Conservation (phyloP, 2,329 filamentous ascomycete species). For the Byssothecium circinans region DNA sequence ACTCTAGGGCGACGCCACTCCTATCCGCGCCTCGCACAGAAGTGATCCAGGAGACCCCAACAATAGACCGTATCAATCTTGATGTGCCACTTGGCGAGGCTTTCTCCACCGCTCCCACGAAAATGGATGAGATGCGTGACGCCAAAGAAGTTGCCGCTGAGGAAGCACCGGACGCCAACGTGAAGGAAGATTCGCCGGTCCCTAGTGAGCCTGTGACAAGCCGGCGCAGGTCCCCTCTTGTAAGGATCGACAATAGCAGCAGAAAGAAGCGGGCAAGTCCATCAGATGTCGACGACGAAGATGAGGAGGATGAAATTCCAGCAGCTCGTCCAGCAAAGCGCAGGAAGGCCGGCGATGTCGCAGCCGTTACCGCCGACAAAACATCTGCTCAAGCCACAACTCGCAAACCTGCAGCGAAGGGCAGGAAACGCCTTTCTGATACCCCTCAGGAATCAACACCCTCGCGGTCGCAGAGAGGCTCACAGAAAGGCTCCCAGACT, state of each 20-base stretch:
- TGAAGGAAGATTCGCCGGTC: neutral
- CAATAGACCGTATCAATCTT: conserved; percentile 16
- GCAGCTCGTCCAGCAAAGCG: conserved; percentile 19
- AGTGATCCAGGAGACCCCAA: conserved; percentile 40
- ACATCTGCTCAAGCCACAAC: neutral
- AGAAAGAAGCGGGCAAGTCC: conserved; percentile 16
- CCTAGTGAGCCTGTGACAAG: neutral
- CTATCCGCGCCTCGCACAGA: conserved; percentile 26
- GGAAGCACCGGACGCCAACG: neutral
- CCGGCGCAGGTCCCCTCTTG: neutral
- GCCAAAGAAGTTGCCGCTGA: neutral
- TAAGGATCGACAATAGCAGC: conserved; percentile 3
- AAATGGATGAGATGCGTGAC: conserved; percentile 1
- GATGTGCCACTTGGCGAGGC: neutral
- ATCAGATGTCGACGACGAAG: neutral
- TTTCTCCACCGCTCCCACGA: conserved; percentile 17
- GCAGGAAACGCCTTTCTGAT: conserved; percentile 13
- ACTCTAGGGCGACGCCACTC: conserved; percentile 25
- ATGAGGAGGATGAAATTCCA: conserved; percentile 1
- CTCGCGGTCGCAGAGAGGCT: conserved; percentile 21
- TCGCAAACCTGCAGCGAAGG: conserved; percentile 7
- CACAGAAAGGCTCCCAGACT: conserved; percentile 23
- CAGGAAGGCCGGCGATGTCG: conserved; percentile 9
- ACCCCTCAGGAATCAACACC: conserved; percentile 10
- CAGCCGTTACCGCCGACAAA: conserved; percentile 8